Conservation (phyloP, 169 alveolate genomes). For the Perkinsus olseni region DNA sequence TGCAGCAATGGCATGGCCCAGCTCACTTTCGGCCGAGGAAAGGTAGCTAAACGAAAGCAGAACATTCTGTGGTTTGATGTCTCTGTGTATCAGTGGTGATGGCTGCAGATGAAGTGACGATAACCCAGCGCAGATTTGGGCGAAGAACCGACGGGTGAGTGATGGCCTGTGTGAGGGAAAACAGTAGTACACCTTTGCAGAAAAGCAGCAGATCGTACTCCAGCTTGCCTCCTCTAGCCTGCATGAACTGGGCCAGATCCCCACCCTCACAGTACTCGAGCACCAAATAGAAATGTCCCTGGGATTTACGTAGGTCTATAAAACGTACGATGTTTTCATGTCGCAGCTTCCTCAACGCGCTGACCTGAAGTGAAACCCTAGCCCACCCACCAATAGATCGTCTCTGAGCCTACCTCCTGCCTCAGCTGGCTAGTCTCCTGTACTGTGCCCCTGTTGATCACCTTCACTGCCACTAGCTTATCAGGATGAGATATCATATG, state of each 20-base stretch:
- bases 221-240: background rate
- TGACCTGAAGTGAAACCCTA: background rate
- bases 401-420: slow-evolving; percentile 22
- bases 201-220: background rate
- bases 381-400: background rate
- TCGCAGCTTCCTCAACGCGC: slow-evolving; percentile 8
- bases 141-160: background rate
- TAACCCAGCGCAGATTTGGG: slow-evolving; percentile 5
- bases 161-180: background rate
- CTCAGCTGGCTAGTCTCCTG: slow-evolving; percentile 31
- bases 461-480: slow-evolving; percentile 17
- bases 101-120: slow-evolving; percentile 4
- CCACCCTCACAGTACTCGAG: slow-evolving; percentile 25
- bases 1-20: too few relatives aligned
- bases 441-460: slow-evolving; percentile 23
- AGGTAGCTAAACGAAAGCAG: background rate
- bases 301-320: slow-evolving; percentile 15
- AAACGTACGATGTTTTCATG: slow-evolving; percentile 18
- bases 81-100: slow-evolving; percentile 13
- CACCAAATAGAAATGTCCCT: slow-evolving; percentile 11
- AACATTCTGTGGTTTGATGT: slow-evolving; percentile 22
- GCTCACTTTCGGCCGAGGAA: background rate
- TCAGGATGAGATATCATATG: background rate
- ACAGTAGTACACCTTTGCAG: background rate
- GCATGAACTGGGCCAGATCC: slow-evolving; percentile 7